A percentile compares a stretch with the other conserved stretches of the same genome.
phyloP scores from a whole-genome alignment of 2,329 filamentous ascomycete genomes.

The Tricladium varicosporioides region DNA sequence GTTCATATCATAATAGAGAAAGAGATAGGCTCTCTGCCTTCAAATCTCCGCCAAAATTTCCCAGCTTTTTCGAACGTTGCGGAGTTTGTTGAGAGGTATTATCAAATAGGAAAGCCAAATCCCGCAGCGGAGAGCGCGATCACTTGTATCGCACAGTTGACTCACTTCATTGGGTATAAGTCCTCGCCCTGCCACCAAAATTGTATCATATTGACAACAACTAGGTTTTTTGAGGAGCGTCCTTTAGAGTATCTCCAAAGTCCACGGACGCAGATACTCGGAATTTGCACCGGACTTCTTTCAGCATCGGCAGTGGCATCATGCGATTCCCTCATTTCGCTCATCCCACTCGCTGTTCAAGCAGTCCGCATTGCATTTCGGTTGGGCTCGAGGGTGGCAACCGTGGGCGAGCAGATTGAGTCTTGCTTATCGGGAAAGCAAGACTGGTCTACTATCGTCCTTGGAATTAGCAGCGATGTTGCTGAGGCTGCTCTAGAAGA shows the following conservation, averaged over 20 bases:
- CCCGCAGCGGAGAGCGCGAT: constrained; percentile 63
- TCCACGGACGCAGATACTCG: constrained; percentile 32
- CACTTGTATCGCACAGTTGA: constrained; percentile 62
- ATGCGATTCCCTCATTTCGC: constrained; percentile 28
- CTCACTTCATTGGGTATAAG: constrained; percentile 65
- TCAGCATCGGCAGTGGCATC: constrained; percentile 34
- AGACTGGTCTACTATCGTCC: constrained; percentile 23
- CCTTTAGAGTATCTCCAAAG: constrained; percentile 11
- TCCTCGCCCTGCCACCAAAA: no score
- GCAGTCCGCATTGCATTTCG: constrained; percentile 33
- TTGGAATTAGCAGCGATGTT: constrained; percentile 17
- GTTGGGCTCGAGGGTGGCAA: constrained; percentile 27
- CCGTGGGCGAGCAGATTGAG: constrained; percentile 29
- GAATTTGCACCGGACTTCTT: constrained; percentile 35
- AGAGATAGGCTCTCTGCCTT: constrained; percentile 56
- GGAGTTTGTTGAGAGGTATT: constrained; percentile 65
- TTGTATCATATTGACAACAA: background rate
- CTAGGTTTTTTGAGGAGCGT: constrained; percentile 17
- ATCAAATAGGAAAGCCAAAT: constrained; percentile 53
- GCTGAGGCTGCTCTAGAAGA: constrained; percentile 14
- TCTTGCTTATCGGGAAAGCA: constrained; percentile 9
- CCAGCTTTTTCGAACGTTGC: constrained; percentile 61
- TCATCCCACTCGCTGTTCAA: constrained; percentile 33
- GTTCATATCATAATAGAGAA: constrained; percentile 55
- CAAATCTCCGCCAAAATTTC: constrained; percentile 53